Percentiles rank a stretch among this genome's conserved stretches.
Conservation (phyloP, 2,329 filamentous ascomycete species). For the Plectosphaerella plurivora region DNA sequence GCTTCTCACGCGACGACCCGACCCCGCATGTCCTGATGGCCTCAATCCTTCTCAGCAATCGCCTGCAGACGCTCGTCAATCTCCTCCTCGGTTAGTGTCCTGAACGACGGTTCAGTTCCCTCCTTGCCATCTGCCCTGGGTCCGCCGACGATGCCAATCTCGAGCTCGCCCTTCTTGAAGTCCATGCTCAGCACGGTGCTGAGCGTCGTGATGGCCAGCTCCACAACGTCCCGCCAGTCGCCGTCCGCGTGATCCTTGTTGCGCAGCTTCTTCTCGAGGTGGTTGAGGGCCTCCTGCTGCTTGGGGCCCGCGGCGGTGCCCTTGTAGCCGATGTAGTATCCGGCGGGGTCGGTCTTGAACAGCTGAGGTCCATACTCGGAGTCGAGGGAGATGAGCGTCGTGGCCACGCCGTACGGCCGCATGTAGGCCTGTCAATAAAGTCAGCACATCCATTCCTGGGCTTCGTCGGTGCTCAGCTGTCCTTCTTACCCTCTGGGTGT, state of each 20-base stretch:
- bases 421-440: conserved; percentile 69
- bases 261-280: conserved; percentile 99
- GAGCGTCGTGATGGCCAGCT: conserved; percentile 90
- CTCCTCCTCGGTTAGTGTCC: conserved; percentile 91
- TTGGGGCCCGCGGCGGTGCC: conserved; percentile 95
- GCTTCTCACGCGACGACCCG: conserved; percentile 3
- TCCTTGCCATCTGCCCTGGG: conserved; percentile 78
- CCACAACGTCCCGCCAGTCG: conserved; percentile 94
- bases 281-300: conserved; percentile 97
- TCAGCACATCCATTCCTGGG: conserved; percentile 17
- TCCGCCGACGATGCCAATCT: conserved; percentile 94
- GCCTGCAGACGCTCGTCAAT: conserved; percentile 97
- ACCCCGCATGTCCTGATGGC: conserved; percentile 10
- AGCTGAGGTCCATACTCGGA: conserved; percentile 89
- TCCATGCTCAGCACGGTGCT: conserved; percentile 97
- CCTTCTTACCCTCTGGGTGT: conserved; percentile 79
- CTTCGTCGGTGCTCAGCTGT: not conserved
- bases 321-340: conserved; percentile 98
- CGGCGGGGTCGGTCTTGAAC: conserved; percentile 97
- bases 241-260: conserved; percentile 95
- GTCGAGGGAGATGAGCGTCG: conserved; percentile 91
- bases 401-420: conserved; percentile 93
- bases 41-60: conserved; percentile 96
- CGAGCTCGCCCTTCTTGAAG: conserved; percentile 99
- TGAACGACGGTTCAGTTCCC: conserved; percentile 74